A percentile compares a stretch with the other conserved stretches of the same genome.
phyloP scores from a whole-genome alignment of 352 stramenopile species.

The Pseudoperonospora humuli region DNA sequence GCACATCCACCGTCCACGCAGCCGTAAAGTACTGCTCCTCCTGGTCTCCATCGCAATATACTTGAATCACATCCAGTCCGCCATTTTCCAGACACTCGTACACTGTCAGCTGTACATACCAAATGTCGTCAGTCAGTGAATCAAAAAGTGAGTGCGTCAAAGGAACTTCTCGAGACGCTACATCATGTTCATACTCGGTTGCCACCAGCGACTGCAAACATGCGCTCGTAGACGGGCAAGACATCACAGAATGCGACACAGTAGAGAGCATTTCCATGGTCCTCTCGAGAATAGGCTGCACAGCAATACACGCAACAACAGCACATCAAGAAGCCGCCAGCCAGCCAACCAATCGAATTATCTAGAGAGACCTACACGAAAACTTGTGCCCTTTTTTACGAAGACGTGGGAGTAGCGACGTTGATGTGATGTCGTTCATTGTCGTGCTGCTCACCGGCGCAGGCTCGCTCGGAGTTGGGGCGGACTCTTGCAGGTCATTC shows the following conservation, averaged over 20 bases:
- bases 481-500: not conserved
- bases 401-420: conserved; percentile 35
- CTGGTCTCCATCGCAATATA: conserved; percentile 69
- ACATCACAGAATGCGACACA: conserved; percentile 69
- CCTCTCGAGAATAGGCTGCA: conserved; percentile 57
- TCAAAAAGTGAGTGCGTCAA: not conserved
- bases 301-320: not conserved
- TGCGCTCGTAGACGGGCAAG: conserved; percentile 52
- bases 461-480: conserved; percentile 6
- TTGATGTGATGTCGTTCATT: conserved; percentile 14
- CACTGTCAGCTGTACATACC: conserved; percentile 43
- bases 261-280: conserved; percentile 73
- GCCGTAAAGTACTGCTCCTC: conserved; percentile 77
- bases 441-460: not conserved
- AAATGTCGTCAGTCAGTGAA: not conserved
- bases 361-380: conserved; percentile 31
- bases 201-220: conserved; percentile 63
- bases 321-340: not conserved
- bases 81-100: conserved; percentile 75
- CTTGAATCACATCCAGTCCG: conserved; percentile 66
- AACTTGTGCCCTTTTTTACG: conserved; percentile 62
- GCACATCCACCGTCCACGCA: conserved; percentile 68
- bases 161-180: not conserved
- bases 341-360: not conserved
- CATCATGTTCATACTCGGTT: conserved; percentile 40